Base-by-base conservation (phyloP, 179 eudicot genomes). In the Monotropa hypopitys region DNA sequence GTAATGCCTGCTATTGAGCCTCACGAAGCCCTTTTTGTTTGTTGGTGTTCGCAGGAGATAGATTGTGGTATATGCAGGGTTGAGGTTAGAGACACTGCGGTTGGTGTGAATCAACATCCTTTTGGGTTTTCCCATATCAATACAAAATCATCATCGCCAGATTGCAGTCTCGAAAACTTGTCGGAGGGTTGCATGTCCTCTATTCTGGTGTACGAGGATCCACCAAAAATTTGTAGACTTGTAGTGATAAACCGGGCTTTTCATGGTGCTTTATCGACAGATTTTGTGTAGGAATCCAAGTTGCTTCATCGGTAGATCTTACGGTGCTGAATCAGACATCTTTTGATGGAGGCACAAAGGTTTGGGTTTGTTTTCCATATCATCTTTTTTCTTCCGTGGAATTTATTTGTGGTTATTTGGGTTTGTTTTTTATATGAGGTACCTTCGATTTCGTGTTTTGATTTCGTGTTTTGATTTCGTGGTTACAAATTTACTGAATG, bases 11-110 rank as follows among this genome's bases (percentile, higher is more conserved):
- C 57, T 26, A 2, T 20, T 54, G 7, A 20, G 61, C 61, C 6
- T 20, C 20, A 54, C 9, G 28, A 54, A 20, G 9, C 61, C n/a
- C 26, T n/a, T 2, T 65, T 65, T 45, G 57, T 66, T 42, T 76
- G 32, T 54, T 11, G 32, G 49, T 30, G 63, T 79, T 8, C 61
- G 62, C 77, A 94, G 94, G 97, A 91, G 84, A 90, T 77, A 81
- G 86, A 88, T 79, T 92, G 97, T 71, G 98, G 92, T 83, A 92
- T 94, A 45, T 94, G 98, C 61, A 97, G 98, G 69, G 98, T 94
- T 12, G 97, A 92, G 90, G 89, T 94, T 12, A 91, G 93, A 9
- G 92, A 89, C 73, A 35, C 81, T 81, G 97, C 97, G 0, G 76
- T 74, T 71, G 88, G 97, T 10, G 94, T 94, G 42, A 89, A 90